These are phyloP conservation scores for Aureococcus anophagefferens DNA, from an alignment of 108 stramenopile genomes.

Conservation along the genomic window DNA sequence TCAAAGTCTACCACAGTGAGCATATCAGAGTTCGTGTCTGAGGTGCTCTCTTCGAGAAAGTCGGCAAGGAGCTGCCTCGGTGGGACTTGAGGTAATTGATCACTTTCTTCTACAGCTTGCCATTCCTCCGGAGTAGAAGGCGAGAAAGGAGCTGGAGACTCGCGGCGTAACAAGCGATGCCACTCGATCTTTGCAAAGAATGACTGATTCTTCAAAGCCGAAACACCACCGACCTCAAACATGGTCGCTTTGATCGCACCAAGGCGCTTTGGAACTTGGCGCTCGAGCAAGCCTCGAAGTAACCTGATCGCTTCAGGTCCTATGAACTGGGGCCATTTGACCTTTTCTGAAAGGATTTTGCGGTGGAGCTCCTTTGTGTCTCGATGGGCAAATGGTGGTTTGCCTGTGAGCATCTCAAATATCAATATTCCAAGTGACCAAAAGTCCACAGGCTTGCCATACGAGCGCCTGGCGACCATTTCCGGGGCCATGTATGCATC, in stretches of 20 bases:
- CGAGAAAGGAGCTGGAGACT: no score
- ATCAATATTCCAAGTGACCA: conserved; percentile 85
- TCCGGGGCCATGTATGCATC: conserved; percentile 79
- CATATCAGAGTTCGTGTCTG: no score
- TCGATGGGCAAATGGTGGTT: conserved; percentile 79
- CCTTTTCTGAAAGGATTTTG: conserved; percentile 84
- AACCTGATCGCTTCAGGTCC: conserved; percentile 65
- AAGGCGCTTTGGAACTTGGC: conserved; percentile 70
- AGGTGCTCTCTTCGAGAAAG: no score
- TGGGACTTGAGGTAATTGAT: no score
- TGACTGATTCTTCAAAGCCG: conserved; percentile 67
- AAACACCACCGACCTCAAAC: conserved; percentile 93
- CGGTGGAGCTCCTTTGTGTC: conserved; percentile 80
- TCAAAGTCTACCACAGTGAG: no score
- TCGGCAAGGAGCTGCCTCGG: no score
- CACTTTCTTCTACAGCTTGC: no score
- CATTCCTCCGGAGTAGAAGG: no score
- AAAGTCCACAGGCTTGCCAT: conserved; percentile 92
- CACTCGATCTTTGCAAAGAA: conserved; percentile 83
- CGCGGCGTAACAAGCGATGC: no score
- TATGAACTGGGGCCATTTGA: conserved; percentile 77
- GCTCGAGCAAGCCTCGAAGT: conserved; percentile 79
- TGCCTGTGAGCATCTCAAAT: conserved; percentile 92
- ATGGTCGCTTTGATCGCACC: conserved; percentile 81
- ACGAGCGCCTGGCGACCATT: conserved; percentile 83